Evolutionary conservation across 1,284 basidiomycete genomes (phyloP).

Genomic region (Ceratorhiza oryzae-sativae): DNA sequence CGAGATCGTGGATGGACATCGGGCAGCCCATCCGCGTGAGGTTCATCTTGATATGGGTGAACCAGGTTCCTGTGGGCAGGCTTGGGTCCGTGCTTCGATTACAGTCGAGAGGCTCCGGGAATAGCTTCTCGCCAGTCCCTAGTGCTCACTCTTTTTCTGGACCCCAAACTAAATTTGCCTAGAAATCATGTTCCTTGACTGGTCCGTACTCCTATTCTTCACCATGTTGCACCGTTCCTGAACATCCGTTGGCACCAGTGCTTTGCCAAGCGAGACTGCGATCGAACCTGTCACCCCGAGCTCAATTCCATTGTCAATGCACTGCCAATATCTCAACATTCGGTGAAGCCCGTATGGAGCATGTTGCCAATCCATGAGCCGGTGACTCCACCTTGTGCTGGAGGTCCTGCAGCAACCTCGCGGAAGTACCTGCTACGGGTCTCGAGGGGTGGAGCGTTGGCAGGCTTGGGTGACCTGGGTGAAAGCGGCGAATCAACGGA

Average conservation of each 20-base stretch:
- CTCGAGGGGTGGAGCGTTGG: background rate
- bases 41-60: background rate
- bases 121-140: background rate
- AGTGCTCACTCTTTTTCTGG: background rate
- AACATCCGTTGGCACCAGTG: background rate
- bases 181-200: background rate
- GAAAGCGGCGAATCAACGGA: background rate
- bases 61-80: background rate
- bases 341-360: background rate
- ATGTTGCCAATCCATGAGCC: background rate
- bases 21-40: background rate
- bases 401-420: background rate
- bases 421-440: background rate
- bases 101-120: background rate
- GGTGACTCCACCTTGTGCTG: background rate
- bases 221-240: background rate
- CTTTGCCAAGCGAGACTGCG: background rate
- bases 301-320: background rate
- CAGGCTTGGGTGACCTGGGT: background rate
- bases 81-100: background rate
- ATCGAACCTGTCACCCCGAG: background rate
- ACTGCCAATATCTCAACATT: background rate
- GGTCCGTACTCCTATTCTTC: background rate
- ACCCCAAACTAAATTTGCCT: background rate
- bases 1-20: background rate